Evolutionary conservation across 2,329 filamentous ascomycete species (phyloP).

Genomic region (Hypoxylon sp.): DNA sequence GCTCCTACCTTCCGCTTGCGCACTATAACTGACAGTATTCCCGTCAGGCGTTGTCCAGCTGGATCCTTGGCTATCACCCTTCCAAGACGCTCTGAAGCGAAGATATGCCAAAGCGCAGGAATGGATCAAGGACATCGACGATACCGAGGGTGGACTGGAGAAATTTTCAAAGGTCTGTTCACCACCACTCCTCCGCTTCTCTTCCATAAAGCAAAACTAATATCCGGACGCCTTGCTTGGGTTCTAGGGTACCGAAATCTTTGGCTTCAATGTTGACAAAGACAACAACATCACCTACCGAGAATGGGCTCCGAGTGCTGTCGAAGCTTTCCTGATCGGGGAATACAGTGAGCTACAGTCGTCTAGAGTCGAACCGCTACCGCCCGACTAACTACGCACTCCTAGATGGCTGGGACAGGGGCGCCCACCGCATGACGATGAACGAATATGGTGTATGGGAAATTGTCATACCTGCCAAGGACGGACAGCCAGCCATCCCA

Average conservation of each 20-base stretch:
- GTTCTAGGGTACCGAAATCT: slow-evolving; percentile 81
- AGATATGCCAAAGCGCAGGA: slow-evolving; percentile 81
- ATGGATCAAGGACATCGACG: slow-evolving; percentile 86
- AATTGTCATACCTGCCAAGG: slow-evolving; percentile 74
- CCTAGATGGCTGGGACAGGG: slow-evolving; percentile 83
- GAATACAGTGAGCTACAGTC: slow-evolving; percentile 78
- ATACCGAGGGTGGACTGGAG: slow-evolving; percentile 86
- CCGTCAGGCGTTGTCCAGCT: slow-evolving; percentile 79
- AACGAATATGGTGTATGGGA: slow-evolving; percentile 88
- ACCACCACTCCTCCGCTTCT: not conserved
- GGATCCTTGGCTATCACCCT: slow-evolving; percentile 90
- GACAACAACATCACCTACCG: slow-evolving; percentile 89
- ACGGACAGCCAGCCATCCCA: slow-evolving; percentile 80
- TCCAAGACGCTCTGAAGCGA: slow-evolving; percentile 76
- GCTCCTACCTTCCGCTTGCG: not conserved
- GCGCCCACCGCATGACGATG: slow-evolving; percentile 86
- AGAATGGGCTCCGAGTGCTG: slow-evolving; percentile 95
- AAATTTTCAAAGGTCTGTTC: slow-evolving; percentile 81
- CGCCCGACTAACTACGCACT: slow-evolving; percentile 41
- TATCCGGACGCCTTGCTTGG: not conserved
- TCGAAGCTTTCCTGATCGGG: slow-evolving; percentile 84
- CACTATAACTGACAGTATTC: slow-evolving; percentile 30
- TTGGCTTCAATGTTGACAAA: slow-evolving; percentile 81
- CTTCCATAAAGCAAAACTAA: slow-evolving; percentile 23
- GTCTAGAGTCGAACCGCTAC: not conserved